Conservation (phyloP, 768 basidiomycete species). For the Amanita pallidorosea region DNA sequence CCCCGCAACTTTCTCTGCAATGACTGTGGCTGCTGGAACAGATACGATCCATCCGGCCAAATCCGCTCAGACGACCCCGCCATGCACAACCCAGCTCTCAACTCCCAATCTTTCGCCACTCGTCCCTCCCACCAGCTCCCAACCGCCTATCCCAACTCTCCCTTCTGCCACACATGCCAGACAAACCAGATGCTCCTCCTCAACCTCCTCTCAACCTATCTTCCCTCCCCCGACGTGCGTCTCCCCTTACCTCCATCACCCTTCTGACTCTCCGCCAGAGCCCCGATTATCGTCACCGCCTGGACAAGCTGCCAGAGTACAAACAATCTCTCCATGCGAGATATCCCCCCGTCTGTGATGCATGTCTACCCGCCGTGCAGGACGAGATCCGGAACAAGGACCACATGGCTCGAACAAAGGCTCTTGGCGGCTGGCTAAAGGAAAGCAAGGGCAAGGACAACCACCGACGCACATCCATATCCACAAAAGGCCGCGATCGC, state of each 20-base stretch:
- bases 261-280: slow-evolving; percentile 31
- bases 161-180: slow-evolving; percentile 82
- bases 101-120: slow-evolving; percentile 56
- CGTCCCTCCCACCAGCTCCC: slow-evolving; percentile 51
- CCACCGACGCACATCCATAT: slow-evolving; percentile 36
- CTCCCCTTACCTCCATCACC: background rate
- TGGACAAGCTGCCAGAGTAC: slow-evolving; percentile 61
- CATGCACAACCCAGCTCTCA: slow-evolving; percentile 75
- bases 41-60: slow-evolving; percentile 59
- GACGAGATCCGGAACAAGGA: slow-evolving; percentile 72
- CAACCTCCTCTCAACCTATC: slow-evolving; percentile 83
- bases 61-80: slow-evolving; percentile 82
- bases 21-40: slow-evolving; percentile 65
- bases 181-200: slow-evolving; percentile 87
- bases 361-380: slow-evolving; percentile 71
- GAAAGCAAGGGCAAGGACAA: slow-evolving; percentile 55
- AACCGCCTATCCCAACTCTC: slow-evolving; percentile 42
- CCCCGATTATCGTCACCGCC: slow-evolving; percentile 56
- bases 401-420: slow-evolving; percentile 70
- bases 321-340: slow-evolving; percentile 63
- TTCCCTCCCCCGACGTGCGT: slow-evolving; percentile 69
- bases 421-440: slow-evolving; percentile 61
- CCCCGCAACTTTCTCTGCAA: slow-evolving; percentile 53
- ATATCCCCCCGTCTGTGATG: slow-evolving; percentile 79
- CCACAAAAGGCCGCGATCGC: slow-evolving; percentile 29